phyloP scores from a whole-genome alignment of 495 filamentous ascomycete genomes.

The Tuber melanosporum region DNA sequence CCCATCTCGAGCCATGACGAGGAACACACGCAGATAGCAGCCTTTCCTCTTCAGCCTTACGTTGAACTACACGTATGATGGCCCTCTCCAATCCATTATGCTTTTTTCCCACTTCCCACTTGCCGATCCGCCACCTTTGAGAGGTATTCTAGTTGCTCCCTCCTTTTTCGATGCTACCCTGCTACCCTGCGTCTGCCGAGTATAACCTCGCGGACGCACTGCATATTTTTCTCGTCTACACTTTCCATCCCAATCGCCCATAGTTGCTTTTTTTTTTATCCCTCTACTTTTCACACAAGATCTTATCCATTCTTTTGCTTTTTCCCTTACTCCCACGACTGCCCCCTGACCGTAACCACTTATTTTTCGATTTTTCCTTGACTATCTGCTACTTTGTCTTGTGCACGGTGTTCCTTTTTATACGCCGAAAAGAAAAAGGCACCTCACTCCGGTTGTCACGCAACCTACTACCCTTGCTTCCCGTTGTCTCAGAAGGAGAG shows the following conservation, averaged over 20 bases:
- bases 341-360: background rate
- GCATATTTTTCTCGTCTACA: constrained; percentile 10
- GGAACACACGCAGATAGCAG: constrained; percentile 55
- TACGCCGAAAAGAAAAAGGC: constrained; percentile 15
- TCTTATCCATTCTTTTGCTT: constrained; percentile 18
- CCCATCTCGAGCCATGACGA: constrained; percentile 61
- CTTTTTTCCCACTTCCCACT: constrained; percentile 17
- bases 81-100: constrained; percentile 35
- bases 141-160: constrained; percentile 22
- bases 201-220: background rate
- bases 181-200: background rate
- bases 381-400: background rate
- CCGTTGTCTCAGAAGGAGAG: constrained; percentile 14
- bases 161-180: background rate
- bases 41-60: constrained; percentile 61
- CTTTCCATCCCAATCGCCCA: constrained; percentile 26
- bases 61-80: constrained; percentile 67
- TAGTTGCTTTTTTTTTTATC: constrained; percentile 26
- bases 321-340: constrained; percentile 2
- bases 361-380: background rate
- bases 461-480: constrained; percentile 20
- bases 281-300: constrained; percentile 7
- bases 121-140: constrained; percentile 33
- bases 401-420: constrained; percentile 11
- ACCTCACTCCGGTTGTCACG: constrained; percentile 6